phyloP scores from a whole-genome alignment of 2,329 filamentous ascomycete species.

The Corinectria fuckeliana region DNA sequence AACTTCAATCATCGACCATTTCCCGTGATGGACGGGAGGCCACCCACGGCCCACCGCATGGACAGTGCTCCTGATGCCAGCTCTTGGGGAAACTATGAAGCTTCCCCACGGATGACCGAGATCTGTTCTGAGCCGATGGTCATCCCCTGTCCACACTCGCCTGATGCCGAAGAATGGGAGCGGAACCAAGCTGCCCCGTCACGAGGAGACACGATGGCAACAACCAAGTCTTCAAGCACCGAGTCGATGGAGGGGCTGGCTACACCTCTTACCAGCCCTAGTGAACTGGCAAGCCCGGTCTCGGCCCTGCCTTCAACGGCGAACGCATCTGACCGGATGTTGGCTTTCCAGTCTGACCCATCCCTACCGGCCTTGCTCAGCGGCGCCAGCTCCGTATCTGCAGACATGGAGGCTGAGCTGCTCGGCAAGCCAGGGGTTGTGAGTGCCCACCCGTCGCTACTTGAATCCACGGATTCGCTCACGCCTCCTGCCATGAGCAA shows the following conservation, averaged over 20 bases:
- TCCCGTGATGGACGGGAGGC: conserved; percentile 49
- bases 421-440: conserved; percentile 57
- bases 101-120: conserved; percentile 10
- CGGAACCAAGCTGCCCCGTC: conserved; percentile 42
- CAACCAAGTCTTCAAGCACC: conserved; percentile 58
- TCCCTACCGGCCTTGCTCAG: conserved; percentile 69
- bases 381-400: conserved; percentile 68
- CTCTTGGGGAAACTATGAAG: conserved; percentile 23
- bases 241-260: conserved; percentile 56
- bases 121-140: conserved; percentile 32
- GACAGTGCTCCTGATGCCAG: conserved; percentile 36
- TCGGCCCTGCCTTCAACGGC: conserved; percentile 49
- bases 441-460: conserved; percentile 48
- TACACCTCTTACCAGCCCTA: conserved; percentile 62
- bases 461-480: conserved; percentile 61
- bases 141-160: conserved; percentile 53
- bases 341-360: conserved; percentile 67
- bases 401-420: conserved; percentile 67
- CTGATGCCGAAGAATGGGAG: conserved; percentile 49
- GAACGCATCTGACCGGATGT: conserved; percentile 54
- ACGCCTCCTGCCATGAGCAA: conserved; percentile 60
- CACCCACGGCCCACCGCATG: conserved; percentile 55
- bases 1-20: conserved; percentile 46
- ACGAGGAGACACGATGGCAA: conserved; percentile 50
- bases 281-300: conserved; percentile 58